These are phyloP conservation scores for Cercophora newfieldiana DNA, from an alignment of 495 filamentous ascomycete genomes.

Conservation along the genomic window DNA sequence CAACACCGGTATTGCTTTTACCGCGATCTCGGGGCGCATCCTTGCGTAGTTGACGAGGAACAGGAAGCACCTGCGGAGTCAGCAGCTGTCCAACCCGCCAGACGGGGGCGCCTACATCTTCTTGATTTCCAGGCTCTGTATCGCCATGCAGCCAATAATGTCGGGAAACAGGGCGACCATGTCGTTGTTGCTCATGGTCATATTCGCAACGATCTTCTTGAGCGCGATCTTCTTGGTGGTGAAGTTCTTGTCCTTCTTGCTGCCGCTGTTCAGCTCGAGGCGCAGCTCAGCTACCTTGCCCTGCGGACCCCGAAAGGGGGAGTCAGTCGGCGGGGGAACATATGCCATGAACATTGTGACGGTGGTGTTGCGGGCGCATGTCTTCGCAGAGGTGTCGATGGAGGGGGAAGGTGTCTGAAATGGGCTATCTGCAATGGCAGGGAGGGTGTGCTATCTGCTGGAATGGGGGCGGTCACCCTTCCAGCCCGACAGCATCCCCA, in stretches of 20 bases:
- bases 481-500: background rate
- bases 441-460: background rate
- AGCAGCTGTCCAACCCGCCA: conserved; percentile 9
- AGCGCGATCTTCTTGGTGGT: conserved; percentile 96
- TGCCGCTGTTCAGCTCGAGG: conserved; percentile 86
- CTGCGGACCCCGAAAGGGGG: conserved; percentile 58
- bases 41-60: conserved; percentile 96
- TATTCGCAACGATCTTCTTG: conserved; percentile 99
- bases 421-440: background rate
- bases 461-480: background rate
- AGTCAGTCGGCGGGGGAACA: conserved; percentile 42
- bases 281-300: conserved; percentile 98
- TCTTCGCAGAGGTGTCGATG: conserved; percentile 25
- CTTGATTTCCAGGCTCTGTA: conserved; percentile 95
- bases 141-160: conserved; percentile 90
- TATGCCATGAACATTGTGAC: conserved; percentile 53
- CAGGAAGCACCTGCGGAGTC: conserved; percentile 80
- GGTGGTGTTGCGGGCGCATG: conserved; percentile 1
- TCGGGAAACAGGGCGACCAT: conserved; percentile 98
- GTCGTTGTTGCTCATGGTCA: conserved; percentile 99
- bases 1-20: conserved; percentile 88
- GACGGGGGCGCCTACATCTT: conserved; percentile 76
- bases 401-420: conserved; percentile 14
- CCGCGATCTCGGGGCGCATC: conserved; percentile 89
- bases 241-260: conserved; percentile 98